Conservation (phyloP, 768 basidiomycete species). For the Amanita muscaria region DNA sequence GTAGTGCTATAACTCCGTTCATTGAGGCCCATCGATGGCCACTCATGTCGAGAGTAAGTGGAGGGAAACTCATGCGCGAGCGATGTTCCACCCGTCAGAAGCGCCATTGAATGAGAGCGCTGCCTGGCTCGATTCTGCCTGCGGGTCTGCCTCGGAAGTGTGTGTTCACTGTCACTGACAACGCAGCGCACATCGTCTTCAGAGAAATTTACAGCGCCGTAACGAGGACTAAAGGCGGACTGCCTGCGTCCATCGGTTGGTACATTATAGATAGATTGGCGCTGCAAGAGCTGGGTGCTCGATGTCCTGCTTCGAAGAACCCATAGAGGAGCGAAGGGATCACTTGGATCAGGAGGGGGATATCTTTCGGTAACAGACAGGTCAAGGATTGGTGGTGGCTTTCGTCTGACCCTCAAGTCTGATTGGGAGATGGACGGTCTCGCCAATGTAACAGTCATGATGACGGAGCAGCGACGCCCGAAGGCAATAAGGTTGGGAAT, state of each 20-base stretch:
- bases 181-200: conserved; percentile 4
- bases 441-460: conserved; percentile 5
- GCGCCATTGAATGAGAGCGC: conserved; percentile 6
- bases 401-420: conserved; percentile 33
- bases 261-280: conserved; percentile 11
- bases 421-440: conserved; percentile 6
- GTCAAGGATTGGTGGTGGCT: conserved; percentile 47
- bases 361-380: conserved; percentile 37
- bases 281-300: conserved; percentile 26
- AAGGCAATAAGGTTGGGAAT: background rate
- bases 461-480: background rate
- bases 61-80: conserved; percentile 6
- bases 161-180: conserved; percentile 6
- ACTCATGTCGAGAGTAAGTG: background rate
- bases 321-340: conserved; percentile 65
- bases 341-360: conserved; percentile 56
- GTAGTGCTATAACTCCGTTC: conserved; percentile 1
- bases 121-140: conserved; percentile 2
- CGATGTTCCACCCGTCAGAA: background rate
- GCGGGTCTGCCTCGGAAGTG: background rate
- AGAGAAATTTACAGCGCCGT: background rate
- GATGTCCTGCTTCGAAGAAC: conserved; percentile 53
- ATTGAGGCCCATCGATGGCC: background rate
- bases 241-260: conserved; percentile 9
- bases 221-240: conserved; percentile 5